Conservation (phyloP, 805 yeast species). For the Lipomyces yamadae region DNA sequence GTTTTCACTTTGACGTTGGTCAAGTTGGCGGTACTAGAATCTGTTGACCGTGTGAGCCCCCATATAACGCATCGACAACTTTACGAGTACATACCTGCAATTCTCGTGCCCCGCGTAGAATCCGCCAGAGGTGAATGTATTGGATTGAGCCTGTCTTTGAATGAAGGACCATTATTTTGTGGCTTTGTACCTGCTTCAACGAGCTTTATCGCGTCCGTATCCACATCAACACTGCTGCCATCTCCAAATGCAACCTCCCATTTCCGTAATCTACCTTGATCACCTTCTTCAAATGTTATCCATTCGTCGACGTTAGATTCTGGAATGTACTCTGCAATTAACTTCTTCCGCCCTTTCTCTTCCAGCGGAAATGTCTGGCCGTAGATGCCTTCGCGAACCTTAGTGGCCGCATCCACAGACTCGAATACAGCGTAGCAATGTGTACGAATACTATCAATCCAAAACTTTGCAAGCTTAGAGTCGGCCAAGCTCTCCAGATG, state of each 20-base stretch:
- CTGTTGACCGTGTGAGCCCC: background rate
- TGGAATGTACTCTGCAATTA: slow-evolving; percentile 25
- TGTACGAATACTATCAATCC: slow-evolving; percentile 35
- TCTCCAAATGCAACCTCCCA: slow-evolving; percentile 32
- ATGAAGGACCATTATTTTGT: background rate
- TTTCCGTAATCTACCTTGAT: slow-evolving; percentile 11
- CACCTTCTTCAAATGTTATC: slow-evolving; percentile 28
- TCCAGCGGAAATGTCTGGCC: slow-evolving; percentile 30
- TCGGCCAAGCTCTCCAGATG: slow-evolving; percentile 18
- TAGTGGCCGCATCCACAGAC: slow-evolving; percentile 19
- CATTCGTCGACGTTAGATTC: slow-evolving; percentile 27
- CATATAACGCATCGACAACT: background rate
- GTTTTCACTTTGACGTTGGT: background rate
- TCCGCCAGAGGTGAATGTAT: background rate
- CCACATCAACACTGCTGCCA: slow-evolving; percentile 5
- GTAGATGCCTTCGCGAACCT: slow-evolving; percentile 21
- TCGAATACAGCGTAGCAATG: slow-evolving; percentile 28
- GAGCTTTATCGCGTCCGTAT: slow-evolving; percentile 5
- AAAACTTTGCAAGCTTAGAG: slow-evolving; percentile 13
- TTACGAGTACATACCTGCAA: background rate
- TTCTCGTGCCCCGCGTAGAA: background rate
- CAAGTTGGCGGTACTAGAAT: background rate
- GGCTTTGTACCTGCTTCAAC: slow-evolving; percentile 23
- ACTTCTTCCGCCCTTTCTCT: slow-evolving; percentile 26
- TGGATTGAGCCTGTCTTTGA: slow-evolving; percentile 1